Base-by-base conservation (phyloP, 116 monocot species). In the Papilionanthe hybrid region DNA sequence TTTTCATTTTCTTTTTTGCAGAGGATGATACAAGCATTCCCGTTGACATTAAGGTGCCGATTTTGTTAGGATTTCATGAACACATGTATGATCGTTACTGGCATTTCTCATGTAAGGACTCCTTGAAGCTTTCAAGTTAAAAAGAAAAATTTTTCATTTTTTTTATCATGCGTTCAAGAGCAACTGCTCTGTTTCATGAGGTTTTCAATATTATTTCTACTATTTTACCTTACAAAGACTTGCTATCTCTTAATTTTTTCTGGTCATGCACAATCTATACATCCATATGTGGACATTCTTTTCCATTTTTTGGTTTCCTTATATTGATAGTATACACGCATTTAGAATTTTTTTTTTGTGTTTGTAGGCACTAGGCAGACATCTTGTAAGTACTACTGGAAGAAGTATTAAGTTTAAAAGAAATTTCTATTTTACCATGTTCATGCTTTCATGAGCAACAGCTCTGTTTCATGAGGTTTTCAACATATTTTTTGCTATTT, bases 21-120 rank as follows among this genome's bases (percentile, higher is more conserved):
- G 97, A 97, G 94, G 97, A 97, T 84, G 97, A 97, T 85, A 97
- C 97, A 44, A 92, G 97, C 82, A 85, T 97, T 76, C 81, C 92
- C 72, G 50, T 90, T 67, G 92, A 91, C 12, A 67, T 90, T 55
- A 97, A 97, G 86, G 83, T 97, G 78, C 97, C 97, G 44, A 92
- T 97, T 81, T 82, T 97, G 82, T 77, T 90, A 50, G 73, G 85
- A 22, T 97, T 97, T 80, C 84, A 92, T 87, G 83, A 77, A 23
- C 97, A 97, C 66, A 90, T 97, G 41, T 97, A 94, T 80, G 88
- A 97, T 72, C 88, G 86, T 66, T 76, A 94, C 55, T 94, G 97
- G 97, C 92, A 94, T 83, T 97, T 92, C 82, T 91, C 97, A 75
- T 97, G 97, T 97, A 88, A 86, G 94, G 63, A 18, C 27, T 65